Conservation (phyloP, 2,329 filamentous ascomycete species). For the Aureobasidium sp. region DNA sequence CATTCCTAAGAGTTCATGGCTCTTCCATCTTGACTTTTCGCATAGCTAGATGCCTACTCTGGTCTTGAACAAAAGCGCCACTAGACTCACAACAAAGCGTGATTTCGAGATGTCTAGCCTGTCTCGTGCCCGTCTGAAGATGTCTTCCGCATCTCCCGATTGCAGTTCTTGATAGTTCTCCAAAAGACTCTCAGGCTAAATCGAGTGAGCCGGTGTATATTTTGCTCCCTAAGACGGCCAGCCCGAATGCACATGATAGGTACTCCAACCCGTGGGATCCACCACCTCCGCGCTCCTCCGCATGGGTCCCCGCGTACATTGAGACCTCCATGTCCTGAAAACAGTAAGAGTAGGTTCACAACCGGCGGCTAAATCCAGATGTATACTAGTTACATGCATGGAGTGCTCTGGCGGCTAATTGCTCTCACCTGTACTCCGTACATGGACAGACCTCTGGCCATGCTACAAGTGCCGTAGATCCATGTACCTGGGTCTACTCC, state of each 20-base stretch:
- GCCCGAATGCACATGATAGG: not conserved
- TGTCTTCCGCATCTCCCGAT: not conserved
- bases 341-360: not conserved
- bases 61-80: not conserved
- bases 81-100: not conserved
- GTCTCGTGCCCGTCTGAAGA: not conserved
- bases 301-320: not conserved
- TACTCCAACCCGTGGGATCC: not conserved
- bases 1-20: not conserved
- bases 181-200: slow-evolving; percentile 3
- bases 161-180: not conserved
- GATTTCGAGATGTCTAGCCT: not conserved
- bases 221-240: not conserved
- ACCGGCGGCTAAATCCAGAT: slow-evolving; percentile 12
- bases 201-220: not conserved
- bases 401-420: slow-evolving; percentile 5
- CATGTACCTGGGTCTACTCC: slow-evolving; percentile 4
- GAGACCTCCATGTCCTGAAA: not conserved
- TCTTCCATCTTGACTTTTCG: not conserved
- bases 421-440: not conserved
- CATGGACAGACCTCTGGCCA: not conserved
- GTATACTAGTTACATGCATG: slow-evolving; percentile 1
- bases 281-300: slow-evolving; percentile 2
- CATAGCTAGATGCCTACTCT: not conserved
- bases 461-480: slow-evolving; percentile 7